Base-by-base conservation (phyloP, 495 filamentous ascomycete species). In the Annulohypoxylon bovei region DNA sequence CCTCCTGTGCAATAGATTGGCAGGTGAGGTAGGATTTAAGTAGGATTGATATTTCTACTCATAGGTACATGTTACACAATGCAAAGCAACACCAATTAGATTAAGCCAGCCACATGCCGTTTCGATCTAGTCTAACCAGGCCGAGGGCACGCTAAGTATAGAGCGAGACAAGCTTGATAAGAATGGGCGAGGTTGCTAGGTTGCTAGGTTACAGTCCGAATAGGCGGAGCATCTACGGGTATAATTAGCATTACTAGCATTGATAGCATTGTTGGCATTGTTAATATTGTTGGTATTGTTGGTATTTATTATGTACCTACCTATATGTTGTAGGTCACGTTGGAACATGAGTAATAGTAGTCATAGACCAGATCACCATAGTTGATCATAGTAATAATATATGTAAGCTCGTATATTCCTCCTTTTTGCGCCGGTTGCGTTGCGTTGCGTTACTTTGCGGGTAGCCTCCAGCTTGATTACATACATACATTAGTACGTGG, bases 41-140 rank as follows among this genome's bases (percentile, higher is more conserved):
- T 46, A 58, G 46, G 57, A 62, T 55, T 56, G 40, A 57, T 39
- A 54, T 67, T 67, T 60, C 54, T 67, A 30, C 40, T 55, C 28
- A 50, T 64, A n/a, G 39, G 30, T 52, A 55, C 60, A 55, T 55
- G 70, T 68, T 72, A 72, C 70, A 72, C 70, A 68, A 72, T 68
- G 70, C 70, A 64, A 44, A 68, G 70, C 65, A 22, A 72, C 64
- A 60, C 55, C 30, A 65, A 42, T 42, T 3, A 42, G n/a, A 50
- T 22, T 16, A 54, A 72, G 65, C 65, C 40, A 72, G 70, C 64
- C 55, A 67, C 60, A 59, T 47, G 49, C 49, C 16, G 14, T 20
- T 30, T 49, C 37, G 37, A 62, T 32, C 54, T 54, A 55, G 49
- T 46, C 50, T 62, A 23, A 32, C 49, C 30, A 47, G 62, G 33